phyloP scores from a whole-genome alignment of 192 early-diverging fungal species.

The Entomortierella lignicola region DNA sequence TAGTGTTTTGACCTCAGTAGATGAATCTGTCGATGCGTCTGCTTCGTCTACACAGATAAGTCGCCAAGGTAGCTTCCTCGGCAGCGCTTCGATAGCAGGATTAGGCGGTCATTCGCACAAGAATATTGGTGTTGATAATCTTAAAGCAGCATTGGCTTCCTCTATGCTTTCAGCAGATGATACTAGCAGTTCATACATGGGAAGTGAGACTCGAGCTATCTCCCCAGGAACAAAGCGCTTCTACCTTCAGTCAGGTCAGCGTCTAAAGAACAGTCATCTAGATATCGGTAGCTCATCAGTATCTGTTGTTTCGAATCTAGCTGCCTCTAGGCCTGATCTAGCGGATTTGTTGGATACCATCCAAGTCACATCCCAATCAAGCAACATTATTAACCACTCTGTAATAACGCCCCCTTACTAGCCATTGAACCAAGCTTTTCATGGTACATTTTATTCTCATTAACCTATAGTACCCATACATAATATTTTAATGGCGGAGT shows the following conservation, averaged over 20 bases:
- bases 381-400: conserved; percentile 1
- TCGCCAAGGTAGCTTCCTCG: conserved; percentile 2
- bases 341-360: conserved; percentile 41
- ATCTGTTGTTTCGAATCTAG: conserved; percentile 21
- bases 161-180: conserved; percentile 17
- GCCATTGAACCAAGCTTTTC: no score
- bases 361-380: conserved; percentile 14
- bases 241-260: conserved; percentile 7
- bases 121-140: conserved; percentile 38
- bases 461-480: no score
- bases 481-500: no score
- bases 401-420: conserved; percentile 34
- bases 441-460: no score
- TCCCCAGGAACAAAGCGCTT: conserved; percentile 6
- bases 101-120: conserved; percentile 5
- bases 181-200: conserved; percentile 8
- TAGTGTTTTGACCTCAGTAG: background rate
- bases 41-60: conserved; percentile 14
- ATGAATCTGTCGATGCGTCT: conserved; percentile 1
- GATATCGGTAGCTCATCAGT: conserved; percentile 7
- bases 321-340: conserved; percentile 30
- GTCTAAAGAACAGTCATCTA: conserved; percentile 3
- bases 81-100: background rate
- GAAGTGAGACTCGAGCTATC: conserved; percentile 7
- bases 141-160: conserved; percentile 37